Evolutionary conservation across 805 yeast species (phyloP), one percentile per base, ranked within the genome.

Genomic region (Spencermartinsiella europaea): DNA sequence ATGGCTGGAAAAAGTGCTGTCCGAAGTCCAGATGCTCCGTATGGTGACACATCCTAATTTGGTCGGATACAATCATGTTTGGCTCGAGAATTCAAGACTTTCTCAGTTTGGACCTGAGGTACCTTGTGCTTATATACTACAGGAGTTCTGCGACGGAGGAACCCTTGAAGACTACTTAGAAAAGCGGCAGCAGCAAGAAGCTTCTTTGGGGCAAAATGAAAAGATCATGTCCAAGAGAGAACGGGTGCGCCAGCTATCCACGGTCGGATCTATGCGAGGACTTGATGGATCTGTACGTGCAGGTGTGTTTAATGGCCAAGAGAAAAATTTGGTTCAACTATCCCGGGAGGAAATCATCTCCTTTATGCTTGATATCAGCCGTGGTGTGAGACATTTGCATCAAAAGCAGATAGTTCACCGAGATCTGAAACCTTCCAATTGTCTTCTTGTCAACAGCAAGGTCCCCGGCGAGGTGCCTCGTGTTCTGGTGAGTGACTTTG

Each of bases 111-210:
- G 81, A 43, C 79, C 83, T 31, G 63, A 72, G 56, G 67, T 82
- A 46, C 89, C 90, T 0, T 83, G 85, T 61, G 87, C 89, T 3
- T 89, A 79, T 56, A 84, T 89, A 7, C 67, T 89, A 12, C 91
- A 85, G 62, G 95, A 89, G 59, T 89, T 84, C 60, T 89, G 96
- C 59, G 83, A 79, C 42, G 95, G 95, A 14, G 96, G 96, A 0
- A 87, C 87, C 36, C 64, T 89, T 47, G 96, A 89, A 57, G 85
- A 80, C 45, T 73, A 83, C 52, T 70, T 83, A 21, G 39, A 36
- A 27, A 33, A 40, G 1, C 42, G 47, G 10, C 40, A 27, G 22
- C 25, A n/a, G 5, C 42, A 42, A 41, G n/a, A n/a, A n/a, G n/a
- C n/a, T n/a, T 16, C 44, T 34, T 34, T 16, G 3, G 31, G 20